A percentile compares a stretch with the other conserved stretches of the same genome.
Conservation (phyloP, 2,329 filamentous ascomycete species). For the Diaporthe sp. region DNA sequence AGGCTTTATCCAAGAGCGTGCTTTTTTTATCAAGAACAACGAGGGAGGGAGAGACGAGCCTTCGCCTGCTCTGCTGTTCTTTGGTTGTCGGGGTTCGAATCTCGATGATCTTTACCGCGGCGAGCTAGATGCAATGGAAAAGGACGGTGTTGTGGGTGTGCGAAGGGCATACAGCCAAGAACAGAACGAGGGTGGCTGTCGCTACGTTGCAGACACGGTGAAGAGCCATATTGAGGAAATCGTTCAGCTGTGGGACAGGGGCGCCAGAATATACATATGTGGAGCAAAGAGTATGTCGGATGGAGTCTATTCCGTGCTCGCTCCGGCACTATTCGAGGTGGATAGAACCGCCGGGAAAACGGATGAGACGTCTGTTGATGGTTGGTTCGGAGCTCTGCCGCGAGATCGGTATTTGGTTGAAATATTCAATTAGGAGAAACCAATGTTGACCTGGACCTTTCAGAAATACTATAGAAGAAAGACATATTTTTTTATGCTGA, state of each 20-base stretch:
- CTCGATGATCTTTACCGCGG: neutral
- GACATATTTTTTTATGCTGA: neutral
- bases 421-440: neutral
- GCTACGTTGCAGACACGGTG: neutral
- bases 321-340: neutral
- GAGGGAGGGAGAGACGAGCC: constrained; percentile 64
- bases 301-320: neutral
- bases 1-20: constrained; percentile 54
- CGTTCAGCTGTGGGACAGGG: neutral
- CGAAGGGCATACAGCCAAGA: neutral
- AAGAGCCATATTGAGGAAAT: neutral
- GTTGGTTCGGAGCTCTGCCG: neutral
- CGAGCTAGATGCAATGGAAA: neutral
- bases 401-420: neutral
- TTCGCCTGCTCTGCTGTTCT: constrained; percentile 62
- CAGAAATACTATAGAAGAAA: neutral
- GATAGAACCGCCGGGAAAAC: neutral
- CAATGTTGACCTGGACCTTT: neutral
- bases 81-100: neutral
- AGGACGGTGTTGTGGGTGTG: neutral
- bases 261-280: neutral
- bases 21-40: constrained; percentile 33
- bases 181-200: neutral
- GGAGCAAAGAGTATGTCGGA: neutral
- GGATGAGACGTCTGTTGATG: neutral